A percentile compares a stretch with the other conserved stretches of the same genome.
Conservation (phyloP, 2,329 filamentous ascomycete species). For the Cladosporium sp. region DNA sequence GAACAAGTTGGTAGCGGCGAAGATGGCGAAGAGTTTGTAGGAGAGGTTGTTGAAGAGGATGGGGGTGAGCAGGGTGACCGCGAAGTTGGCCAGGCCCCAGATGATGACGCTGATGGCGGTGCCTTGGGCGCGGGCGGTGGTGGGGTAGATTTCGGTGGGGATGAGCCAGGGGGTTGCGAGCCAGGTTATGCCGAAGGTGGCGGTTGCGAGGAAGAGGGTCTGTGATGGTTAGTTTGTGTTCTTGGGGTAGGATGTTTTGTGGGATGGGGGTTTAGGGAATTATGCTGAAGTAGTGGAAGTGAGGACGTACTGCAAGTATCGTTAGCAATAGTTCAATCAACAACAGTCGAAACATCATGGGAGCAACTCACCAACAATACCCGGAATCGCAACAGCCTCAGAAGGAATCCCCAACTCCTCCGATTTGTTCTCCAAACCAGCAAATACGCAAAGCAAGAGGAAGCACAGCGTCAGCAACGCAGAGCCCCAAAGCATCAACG, state of each 20-base stretch:
- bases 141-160: constrained; percentile 60
- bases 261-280: not conserved
- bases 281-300: not conserved
- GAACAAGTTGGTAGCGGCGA: constrained; percentile 55
- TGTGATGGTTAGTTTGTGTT: not conserved
- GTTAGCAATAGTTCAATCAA: not conserved
- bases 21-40: constrained; percentile 61
- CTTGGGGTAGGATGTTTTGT: too few species aligned
- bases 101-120: constrained; percentile 56
- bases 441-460: constrained; percentile 53
- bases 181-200: constrained; percentile 62
- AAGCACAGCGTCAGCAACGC: constrained; percentile 52
- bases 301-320: not conserved
- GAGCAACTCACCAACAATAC: constrained; percentile 44
- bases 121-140: constrained; percentile 55
- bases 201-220: constrained; percentile 58
- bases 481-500: constrained; percentile 56
- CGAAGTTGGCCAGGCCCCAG: constrained; percentile 61
- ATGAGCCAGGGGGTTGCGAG: constrained; percentile 61
- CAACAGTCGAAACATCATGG: too few species aligned
- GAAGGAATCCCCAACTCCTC: constrained; percentile 41
- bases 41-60: constrained; percentile 61
- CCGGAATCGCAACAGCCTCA: constrained; percentile 50
- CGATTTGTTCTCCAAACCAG: constrained; percentile 48
- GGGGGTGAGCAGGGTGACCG: constrained; percentile 58